Conservation (phyloP, 805 yeast genomes). For the Starmerella gropengiesseri region DNA sequence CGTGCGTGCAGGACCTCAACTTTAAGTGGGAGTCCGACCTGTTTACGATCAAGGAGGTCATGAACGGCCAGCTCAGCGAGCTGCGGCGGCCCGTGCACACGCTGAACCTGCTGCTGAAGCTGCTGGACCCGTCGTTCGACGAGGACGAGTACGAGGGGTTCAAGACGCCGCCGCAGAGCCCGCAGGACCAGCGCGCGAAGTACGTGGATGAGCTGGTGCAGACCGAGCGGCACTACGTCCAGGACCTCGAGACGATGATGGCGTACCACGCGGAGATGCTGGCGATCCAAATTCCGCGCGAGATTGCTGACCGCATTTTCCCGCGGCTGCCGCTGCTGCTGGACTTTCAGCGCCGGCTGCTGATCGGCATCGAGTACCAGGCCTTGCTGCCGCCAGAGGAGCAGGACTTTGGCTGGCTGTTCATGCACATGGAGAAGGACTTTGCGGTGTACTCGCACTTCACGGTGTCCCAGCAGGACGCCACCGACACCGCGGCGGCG, state of each 20-base stretch:
- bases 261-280: constrained; percentile 58
- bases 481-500: constrained; percentile 62
- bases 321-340: constrained; percentile 76
- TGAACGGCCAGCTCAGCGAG: constrained; percentile 69
- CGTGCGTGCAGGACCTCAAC: constrained; percentile 66
- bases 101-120: constrained; percentile 51
- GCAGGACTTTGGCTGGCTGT: constrained; percentile 82
- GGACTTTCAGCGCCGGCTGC: constrained; percentile 83
- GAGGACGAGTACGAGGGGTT: not conserved
- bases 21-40: constrained; percentile 63
- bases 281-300: constrained; percentile 60
- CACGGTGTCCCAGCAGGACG: constrained; percentile 82
- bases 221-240: constrained; percentile 87
- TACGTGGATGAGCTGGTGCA: constrained; percentile 76
- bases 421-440: constrained; percentile 73
- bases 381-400: constrained; percentile 41
- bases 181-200: constrained; percentile 45
- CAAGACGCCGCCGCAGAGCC: constrained; percentile 2
- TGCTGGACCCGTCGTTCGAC: constrained; percentile 24
- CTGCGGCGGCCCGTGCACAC: constrained; percentile 64
- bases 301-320: constrained; percentile 67
- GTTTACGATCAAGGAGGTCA: constrained; percentile 83
- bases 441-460: constrained; percentile 88
- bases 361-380: constrained; percentile 83
- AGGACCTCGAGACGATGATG: constrained; percentile 69